These are phyloP conservation scores for Capsicum chinense DNA, from an alignment of 257 asterid genomes.

Conservation along the genomic window DNA sequence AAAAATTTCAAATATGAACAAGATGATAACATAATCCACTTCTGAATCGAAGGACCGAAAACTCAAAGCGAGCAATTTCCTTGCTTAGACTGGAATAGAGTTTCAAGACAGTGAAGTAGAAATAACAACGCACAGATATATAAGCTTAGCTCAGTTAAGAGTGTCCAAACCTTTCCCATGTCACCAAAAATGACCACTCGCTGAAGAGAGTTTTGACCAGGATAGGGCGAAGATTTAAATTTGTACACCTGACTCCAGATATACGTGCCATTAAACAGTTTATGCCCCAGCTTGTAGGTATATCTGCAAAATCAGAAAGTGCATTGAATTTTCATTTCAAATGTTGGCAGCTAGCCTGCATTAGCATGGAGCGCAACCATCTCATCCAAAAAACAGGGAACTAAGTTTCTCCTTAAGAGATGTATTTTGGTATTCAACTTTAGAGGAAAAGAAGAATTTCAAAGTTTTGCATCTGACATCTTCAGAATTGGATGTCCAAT, in stretches of 20 bases:
- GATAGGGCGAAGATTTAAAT: conserved; percentile 92
- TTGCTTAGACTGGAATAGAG: background rate
- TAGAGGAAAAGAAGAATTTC: background rate
- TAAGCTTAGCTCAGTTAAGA: background rate
- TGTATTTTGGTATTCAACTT: background rate
- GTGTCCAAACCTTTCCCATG: conserved; percentile 87
- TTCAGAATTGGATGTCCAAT: background rate
- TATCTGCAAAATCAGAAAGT: conserved; percentile 57
- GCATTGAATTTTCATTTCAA: background rate
- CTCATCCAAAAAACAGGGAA: background rate
- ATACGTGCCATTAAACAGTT: conserved; percentile 57
- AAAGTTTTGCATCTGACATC: background rate
- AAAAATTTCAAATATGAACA: background rate
- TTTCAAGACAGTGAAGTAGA: background rate
- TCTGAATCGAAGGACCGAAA: background rate
- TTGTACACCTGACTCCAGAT: conserved; percentile 67
- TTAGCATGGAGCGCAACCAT: background rate
- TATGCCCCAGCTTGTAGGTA: conserved; percentile 89
- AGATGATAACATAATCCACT: conserved; percentile 11
- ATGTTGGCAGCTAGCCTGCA: background rate
- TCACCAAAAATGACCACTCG: conserved; percentile 86
- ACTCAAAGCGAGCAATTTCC: conserved; percentile 16
- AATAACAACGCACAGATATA: background rate
- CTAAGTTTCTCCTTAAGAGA: background rate
- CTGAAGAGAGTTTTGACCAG: conserved; percentile 91